These are phyloP conservation scores for Acanthamoeba royreba DNA, from an alignment of 208 protist species.

Conservation along the genomic window DNA sequence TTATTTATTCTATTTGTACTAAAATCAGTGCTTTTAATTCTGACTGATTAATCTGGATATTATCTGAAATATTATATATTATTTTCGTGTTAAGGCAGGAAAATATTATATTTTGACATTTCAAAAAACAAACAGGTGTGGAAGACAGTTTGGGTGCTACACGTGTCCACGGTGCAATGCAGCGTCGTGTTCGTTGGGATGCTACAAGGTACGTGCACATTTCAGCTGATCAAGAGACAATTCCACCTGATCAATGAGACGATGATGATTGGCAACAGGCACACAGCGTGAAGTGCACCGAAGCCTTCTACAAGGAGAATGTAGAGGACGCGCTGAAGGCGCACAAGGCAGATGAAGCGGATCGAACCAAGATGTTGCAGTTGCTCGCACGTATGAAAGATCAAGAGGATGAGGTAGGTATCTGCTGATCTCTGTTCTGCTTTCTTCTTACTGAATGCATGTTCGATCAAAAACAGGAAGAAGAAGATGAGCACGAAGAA, in stretches of 20 bases:
- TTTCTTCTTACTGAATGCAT: neutral
- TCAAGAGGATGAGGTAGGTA: neutral
- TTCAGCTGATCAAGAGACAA: too few species aligned
- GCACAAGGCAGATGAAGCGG: neutral
- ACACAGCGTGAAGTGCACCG: neutral
- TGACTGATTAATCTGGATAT: neutral
- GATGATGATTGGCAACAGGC: too few species aligned
- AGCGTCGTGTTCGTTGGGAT: neutral
- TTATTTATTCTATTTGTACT: neutral
- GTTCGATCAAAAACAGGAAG: neutral
- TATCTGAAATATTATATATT: neutral
- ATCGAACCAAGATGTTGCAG: neutral
- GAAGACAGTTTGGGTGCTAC: neutral
- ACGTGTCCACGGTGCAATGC: neutral
- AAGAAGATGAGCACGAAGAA: neutral
- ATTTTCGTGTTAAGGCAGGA: neutral
- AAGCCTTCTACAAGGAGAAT: neutral
- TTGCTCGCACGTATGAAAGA: neutral
- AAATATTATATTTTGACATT: too few species aligned
- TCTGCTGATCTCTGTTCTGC: neutral
- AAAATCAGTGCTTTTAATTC: neutral
- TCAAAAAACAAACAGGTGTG: too few species aligned
- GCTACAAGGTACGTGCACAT: conserved; percentile 21
- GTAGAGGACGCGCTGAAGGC: neutral
- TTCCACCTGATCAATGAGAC: too few species aligned